phyloP scores from a whole-genome alignment of 164 flowering plant species.

The Saururus chinensis region DNA sequence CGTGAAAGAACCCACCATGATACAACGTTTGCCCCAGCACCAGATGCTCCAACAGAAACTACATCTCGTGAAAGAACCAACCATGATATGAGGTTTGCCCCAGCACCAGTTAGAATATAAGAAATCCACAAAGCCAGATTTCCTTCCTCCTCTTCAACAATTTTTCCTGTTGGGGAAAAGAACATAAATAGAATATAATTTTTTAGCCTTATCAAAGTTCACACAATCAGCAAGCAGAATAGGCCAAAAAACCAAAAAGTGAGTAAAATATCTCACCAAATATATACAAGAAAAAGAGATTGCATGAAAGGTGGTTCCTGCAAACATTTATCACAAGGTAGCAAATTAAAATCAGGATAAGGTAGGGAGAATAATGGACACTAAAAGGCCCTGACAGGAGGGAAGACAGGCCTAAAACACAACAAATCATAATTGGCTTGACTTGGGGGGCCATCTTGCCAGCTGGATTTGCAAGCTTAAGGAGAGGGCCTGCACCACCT shows the following conservation, averaged over 20 bases:
- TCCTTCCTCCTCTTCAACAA: constrained; percentile 99
- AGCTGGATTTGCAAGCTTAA: background rate
- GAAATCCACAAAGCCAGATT: constrained; percentile 82
- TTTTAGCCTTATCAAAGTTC: no score
- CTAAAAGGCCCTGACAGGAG: background rate
- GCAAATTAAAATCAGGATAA: background rate
- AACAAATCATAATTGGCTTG: background rate
- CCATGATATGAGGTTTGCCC: constrained; percentile 96
- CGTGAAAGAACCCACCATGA: constrained; percentile 90
- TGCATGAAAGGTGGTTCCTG: constrained; percentile 98
- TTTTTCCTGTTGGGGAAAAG: constrained; percentile 56
- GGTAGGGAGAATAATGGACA: background rate
- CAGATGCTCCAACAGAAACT: constrained; percentile 96
- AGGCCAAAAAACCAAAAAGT: background rate
- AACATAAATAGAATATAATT: background rate
- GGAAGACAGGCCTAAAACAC: background rate
- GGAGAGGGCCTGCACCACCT: background rate
- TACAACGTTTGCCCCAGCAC: constrained; percentile 97
- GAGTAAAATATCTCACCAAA: constrained; percentile 50
- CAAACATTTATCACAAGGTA: constrained; percentile 1
- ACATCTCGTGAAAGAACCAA: constrained; percentile 82
- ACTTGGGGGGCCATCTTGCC: no score
- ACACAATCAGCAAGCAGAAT: background rate
- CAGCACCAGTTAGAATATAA: constrained; percentile 85
- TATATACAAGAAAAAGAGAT: constrained; percentile 91